Conservation (phyloP, 2,329 filamentous ascomycete genomes). For the Escovopsis sp. region DNA sequence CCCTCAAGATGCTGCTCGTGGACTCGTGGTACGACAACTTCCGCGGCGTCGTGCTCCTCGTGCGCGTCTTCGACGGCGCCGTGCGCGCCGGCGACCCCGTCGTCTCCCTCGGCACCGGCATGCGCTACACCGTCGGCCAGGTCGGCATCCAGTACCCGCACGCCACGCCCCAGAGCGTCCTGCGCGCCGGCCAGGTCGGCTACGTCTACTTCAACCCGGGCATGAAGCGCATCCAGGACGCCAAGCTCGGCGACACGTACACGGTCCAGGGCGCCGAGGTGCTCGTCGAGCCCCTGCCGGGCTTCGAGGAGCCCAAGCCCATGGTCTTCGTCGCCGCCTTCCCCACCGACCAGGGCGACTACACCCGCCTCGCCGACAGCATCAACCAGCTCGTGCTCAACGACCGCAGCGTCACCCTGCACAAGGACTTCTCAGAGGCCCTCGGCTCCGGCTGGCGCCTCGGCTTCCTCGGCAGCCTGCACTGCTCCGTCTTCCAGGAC, state of each 20-base stretch:
- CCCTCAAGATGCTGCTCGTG: conserved; percentile 73
- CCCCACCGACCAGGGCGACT: conserved; percentile 80
- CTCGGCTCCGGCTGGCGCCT: conserved; percentile 87
- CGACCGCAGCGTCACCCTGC: conserved; percentile 83
- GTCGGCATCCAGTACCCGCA: conserved; percentile 93
- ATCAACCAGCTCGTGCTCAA: conserved; percentile 90
- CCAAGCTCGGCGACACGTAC: conserved; percentile 90
- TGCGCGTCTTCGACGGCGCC: conserved; percentile 79
- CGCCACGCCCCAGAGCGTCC: conserved; percentile 62
- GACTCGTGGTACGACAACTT: conserved; percentile 99
- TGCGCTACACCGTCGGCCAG: conserved; percentile 87
- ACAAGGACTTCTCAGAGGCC: conserved; percentile 89
- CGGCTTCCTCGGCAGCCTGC: conserved; percentile 88
- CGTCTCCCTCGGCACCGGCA: conserved; percentile 74
- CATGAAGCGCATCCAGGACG: conserved; percentile 94
- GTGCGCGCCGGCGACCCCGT: conserved; percentile 72
- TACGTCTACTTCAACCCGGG: conserved; percentile 97
- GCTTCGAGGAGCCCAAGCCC: conserved; percentile 92
- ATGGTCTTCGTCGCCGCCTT: conserved; percentile 99
- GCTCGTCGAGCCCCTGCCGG: conserved; percentile 65
- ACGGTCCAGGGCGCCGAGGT: conserved; percentile 68
- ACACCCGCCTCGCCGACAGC: conserved; percentile 77
- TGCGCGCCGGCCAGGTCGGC: conserved; percentile 87
- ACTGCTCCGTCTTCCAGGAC: conserved; percentile 98
- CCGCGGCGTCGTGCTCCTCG: conserved; percentile 80